These are phyloP conservation scores for Cardamine resedifolia DNA, from an alignment of 345 rosid genomes.

Conservation along the genomic window DNA sequence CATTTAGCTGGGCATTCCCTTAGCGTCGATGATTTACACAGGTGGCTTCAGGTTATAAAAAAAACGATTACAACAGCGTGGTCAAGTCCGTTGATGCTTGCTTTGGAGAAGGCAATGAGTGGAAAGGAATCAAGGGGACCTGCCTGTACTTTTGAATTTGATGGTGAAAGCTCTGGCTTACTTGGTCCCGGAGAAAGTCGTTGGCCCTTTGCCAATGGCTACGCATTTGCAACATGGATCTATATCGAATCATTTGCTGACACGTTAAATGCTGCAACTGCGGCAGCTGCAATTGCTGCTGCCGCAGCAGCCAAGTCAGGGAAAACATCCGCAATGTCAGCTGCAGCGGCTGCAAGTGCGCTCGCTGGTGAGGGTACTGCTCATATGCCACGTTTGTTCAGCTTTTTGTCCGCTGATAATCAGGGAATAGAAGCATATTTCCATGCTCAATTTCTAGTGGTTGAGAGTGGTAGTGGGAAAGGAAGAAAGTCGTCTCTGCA, in stretches of 20 bases:
- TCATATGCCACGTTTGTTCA: conserved; percentile 97
- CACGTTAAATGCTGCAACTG: conserved; percentile 95
- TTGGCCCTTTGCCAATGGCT: conserved; percentile 97
- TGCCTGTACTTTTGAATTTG: conserved; percentile 88
- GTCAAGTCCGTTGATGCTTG: conserved; percentile 74
- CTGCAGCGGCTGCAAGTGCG: conserved; percentile 99
- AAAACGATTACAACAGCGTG: conserved; percentile 58
- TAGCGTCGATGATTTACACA: conserved; percentile 73
- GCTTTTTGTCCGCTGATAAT: conserved; percentile 95
- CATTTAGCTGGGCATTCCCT: conserved; percentile 91
- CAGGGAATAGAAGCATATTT: conserved; percentile 98
- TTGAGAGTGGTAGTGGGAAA: conserved; percentile 93
- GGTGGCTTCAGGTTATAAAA: conserved; percentile 76
- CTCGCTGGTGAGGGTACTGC: conserved; percentile 99
- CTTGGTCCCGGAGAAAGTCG: conserved; percentile 99
- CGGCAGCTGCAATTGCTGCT: conserved; percentile 97
- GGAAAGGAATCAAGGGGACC: conserved; percentile 98
- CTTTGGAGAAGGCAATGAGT: conserved; percentile 84
- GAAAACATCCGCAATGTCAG: conserved; percentile 98
- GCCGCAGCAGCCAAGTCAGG: conserved; percentile 98
- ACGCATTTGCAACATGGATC: conserved; percentile 96
- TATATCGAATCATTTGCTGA: conserved; percentile 99
- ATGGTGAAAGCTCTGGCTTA: conserved; percentile 99
- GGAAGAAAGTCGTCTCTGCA: conserved; percentile 94
- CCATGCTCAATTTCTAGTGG: conserved; percentile 97